A percentile compares a stretch with the other conserved stretches of the same genome.
Conservation (phyloP, 805 yeast species). For the Yamadazyma akitaensis region DNA sequence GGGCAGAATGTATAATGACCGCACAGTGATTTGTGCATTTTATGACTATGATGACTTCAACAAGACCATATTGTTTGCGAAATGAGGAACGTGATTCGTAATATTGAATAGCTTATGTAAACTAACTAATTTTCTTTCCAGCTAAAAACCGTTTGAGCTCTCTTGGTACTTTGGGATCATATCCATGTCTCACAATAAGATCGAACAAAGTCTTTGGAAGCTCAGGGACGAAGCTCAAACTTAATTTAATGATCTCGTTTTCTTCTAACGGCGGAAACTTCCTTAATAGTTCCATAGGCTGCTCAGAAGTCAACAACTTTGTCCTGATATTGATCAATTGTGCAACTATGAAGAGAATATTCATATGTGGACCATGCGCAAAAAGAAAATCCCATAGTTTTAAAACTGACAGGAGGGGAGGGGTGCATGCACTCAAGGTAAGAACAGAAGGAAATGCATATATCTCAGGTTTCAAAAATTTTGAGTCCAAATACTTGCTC, state of each 20-base stretch:
- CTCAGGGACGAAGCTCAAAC: slow-evolving; percentile 74
- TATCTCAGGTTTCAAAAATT: slow-evolving; percentile 74
- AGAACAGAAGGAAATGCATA: slow-evolving; percentile 83
- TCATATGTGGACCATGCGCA: slow-evolving; percentile 89
- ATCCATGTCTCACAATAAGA: slow-evolving; percentile 59
- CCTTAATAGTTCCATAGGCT: slow-evolving; percentile 74
- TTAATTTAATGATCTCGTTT: slow-evolving; percentile 69
- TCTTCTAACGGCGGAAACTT: slow-evolving; percentile 72
- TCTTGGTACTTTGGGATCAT: slow-evolving; percentile 44
- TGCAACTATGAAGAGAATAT: slow-evolving; percentile 78
- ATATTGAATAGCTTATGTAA: not conserved
- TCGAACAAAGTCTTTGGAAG: slow-evolving; percentile 66
- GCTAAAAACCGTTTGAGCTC: slow-evolving; percentile 25
- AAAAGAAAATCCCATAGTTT: slow-evolving; percentile 86
- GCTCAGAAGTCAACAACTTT: slow-evolving; percentile 52
- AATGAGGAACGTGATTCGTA: not conserved
- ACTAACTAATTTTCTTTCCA: slow-evolving; percentile 7
- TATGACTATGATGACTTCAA: slow-evolving; percentile 56
- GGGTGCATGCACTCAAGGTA: slow-evolving; percentile 85
- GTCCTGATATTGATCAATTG: slow-evolving; percentile 71
- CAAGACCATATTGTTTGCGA: slow-evolving; percentile 6
- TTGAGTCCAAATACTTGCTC: slow-evolving; percentile 54
- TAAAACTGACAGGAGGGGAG: slow-evolving; percentile 72
- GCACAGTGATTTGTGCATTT: slow-evolving; percentile 65
- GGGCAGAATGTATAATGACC: slow-evolving; percentile 64